Conservation (phyloP, 208 protist genomes). For the Wallacemonas sp. region DNA sequence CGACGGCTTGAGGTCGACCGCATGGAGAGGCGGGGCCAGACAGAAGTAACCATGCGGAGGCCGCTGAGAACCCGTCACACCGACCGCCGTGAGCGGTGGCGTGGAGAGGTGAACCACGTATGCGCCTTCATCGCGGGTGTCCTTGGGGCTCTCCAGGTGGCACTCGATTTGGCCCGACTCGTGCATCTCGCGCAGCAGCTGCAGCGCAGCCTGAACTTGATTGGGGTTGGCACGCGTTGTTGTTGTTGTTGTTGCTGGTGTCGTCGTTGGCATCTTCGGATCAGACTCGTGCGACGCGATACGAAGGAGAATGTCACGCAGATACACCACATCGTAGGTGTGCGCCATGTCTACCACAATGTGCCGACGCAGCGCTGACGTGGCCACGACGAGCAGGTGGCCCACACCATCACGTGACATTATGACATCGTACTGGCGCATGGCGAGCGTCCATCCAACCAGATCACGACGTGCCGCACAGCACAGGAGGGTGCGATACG, state of each 20-base stretch:
- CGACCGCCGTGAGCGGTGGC: conserved; percentile 17
- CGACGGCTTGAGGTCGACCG: conserved; percentile 2
- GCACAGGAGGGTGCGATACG: conserved; percentile 18
- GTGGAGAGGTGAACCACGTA: conserved; percentile 10
- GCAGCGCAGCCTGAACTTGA: conserved; percentile 11
- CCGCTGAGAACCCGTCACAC: conserved; percentile 5
- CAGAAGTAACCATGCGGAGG: conserved; percentile 7
- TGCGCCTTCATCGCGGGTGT: not conserved
- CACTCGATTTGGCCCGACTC: conserved; percentile 23
- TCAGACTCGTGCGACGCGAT: conserved; percentile 14
- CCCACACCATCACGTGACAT: not conserved
- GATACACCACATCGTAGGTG: conserved; percentile 30
- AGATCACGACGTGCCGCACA: conserved; percentile 23
- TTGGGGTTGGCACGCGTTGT: not conserved
- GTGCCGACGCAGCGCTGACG: conserved; percentile 32
- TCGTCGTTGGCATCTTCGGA: not conserved
- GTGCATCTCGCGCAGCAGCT: conserved; percentile 43
- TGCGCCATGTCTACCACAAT: conserved; percentile 40
- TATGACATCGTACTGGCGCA: conserved; percentile 12
- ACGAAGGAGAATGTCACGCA: conserved; percentile 25
- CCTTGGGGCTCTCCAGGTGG: not conserved
- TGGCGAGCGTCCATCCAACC: conserved; percentile 7
- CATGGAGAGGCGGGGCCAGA: conserved; percentile 4
- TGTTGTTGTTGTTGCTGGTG: not conserved
- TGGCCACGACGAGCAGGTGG: conserved; percentile 16